These are phyloP conservation scores for Acer saccharum DNA, from an alignment of 345 rosid species.

Conservation along the genomic window DNA sequence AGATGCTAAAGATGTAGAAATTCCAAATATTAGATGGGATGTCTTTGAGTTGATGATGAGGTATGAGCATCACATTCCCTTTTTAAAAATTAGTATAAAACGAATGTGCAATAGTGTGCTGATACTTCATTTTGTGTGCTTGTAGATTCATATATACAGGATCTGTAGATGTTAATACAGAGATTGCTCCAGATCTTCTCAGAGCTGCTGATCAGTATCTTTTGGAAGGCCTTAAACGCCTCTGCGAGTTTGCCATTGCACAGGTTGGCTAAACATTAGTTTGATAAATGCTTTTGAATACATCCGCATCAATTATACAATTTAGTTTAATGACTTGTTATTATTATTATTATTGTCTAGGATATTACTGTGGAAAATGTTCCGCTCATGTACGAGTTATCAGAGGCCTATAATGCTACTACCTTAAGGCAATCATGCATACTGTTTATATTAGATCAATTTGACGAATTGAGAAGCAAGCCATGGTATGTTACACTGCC, in stretches of 20 bases:
- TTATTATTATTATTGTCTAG: slow-evolving; percentile 29
- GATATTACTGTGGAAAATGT: slow-evolving; percentile 62
- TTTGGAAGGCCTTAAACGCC: slow-evolving; percentile 69
- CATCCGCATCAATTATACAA: neutral
- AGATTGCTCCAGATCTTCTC: slow-evolving; percentile 70
- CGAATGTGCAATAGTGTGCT: neutral
- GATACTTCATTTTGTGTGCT: slow-evolving; percentile 8
- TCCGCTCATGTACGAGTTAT: slow-evolving; percentile 59
- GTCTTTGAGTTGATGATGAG: slow-evolving; percentile 83
- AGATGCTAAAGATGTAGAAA: slow-evolving; percentile 68
- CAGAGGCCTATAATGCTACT: slow-evolving; percentile 61
- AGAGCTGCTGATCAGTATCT: slow-evolving; percentile 88
- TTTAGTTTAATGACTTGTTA: neutral
- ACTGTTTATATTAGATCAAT: slow-evolving; percentile 56
- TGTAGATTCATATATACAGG: slow-evolving; percentile 78
- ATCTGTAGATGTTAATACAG: slow-evolving; percentile 40
- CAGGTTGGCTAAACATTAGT: slow-evolving; percentile 41
- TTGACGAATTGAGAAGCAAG: slow-evolving; percentile 50
- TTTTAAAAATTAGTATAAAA: neutral
- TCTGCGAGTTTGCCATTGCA: slow-evolving; percentile 66
- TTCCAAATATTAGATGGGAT: slow-evolving; percentile 77
- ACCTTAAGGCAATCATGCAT: slow-evolving; percentile 67
- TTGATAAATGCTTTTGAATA: neutral
- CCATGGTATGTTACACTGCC: slow-evolving; percentile 47
- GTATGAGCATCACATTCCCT: slow-evolving; percentile 24